A percentile compares a stretch with the other conserved stretches of the same genome.
Evolutionary conservation across 78 protist genomes (phyloP).

Genomic region (Monosiga brevicollis): DNA sequence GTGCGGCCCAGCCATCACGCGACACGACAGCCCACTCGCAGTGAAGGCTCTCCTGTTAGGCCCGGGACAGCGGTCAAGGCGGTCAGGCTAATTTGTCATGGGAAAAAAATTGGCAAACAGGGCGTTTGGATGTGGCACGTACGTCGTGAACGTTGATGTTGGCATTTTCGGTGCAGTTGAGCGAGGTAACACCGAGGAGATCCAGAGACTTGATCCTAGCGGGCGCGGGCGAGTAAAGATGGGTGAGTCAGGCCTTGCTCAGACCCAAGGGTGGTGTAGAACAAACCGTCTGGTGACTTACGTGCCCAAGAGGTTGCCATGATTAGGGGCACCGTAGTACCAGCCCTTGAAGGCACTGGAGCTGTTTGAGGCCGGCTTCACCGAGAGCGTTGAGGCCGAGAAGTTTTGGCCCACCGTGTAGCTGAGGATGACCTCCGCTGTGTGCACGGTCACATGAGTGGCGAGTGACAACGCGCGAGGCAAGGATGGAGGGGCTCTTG

Average conservation of each 20-base stretch:
- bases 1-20: conserved; percentile 33
- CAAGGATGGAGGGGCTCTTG: too few species aligned
- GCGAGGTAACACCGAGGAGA: not conserved
- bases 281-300: too few species aligned
- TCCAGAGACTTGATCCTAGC: conserved; percentile 10
- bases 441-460: too few species aligned
- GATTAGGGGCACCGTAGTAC: not conserved
- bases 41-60: not conserved
- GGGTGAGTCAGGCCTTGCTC: too few species aligned
- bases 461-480: too few species aligned
- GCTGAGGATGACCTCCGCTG: too few species aligned
- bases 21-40: conserved; percentile 46
- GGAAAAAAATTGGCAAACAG: too few species aligned
- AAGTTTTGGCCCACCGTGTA: not conserved
- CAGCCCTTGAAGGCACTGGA: not conserved
- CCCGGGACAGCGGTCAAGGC: not conserved
- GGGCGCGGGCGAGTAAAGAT: too few species aligned
- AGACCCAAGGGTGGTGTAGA: too few species aligned
- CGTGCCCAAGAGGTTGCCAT: conserved; percentile 34
- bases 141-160: not conserved
- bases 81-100: too few species aligned
- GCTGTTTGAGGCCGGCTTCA: not conserved
- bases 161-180: conserved; percentile 22
- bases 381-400: not conserved
- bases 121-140: too few species aligned